Evolutionary conservation across 441 rosid genomes (phyloP).

Genomic region (Erodium moschatum): DNA sequence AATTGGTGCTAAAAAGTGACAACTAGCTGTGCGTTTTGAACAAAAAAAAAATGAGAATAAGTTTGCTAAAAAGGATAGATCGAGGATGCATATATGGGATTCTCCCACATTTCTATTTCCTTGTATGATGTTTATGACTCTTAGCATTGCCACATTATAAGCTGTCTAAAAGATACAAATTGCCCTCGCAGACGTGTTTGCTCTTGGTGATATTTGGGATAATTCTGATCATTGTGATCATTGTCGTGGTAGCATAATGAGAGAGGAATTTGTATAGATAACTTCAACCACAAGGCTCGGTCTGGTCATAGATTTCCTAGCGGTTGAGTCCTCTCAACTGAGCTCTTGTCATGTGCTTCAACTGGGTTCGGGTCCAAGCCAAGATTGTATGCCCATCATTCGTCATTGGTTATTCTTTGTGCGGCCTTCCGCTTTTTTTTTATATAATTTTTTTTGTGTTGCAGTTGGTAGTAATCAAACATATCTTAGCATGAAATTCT

Average conservation of each 20-base stretch:
- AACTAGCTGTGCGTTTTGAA: too few relatives aligned
- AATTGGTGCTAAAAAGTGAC: too few relatives aligned
- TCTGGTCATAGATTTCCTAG: too few relatives aligned
- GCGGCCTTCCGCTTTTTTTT: too few relatives aligned
- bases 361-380: neutral
- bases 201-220: conserved; percentile 87
- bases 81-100: too few relatives aligned
- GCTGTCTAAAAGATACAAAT: neutral
- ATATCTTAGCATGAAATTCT: too few relatives aligned
- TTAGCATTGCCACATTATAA: neutral
- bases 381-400: too few relatives aligned
- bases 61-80: too few relatives aligned
- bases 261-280: neutral
- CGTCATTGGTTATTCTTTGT: too few relatives aligned
- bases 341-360: neutral
- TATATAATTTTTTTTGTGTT: too few relatives aligned
- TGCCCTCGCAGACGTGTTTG: conserved; percentile 58
- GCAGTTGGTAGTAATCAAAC: too few relatives aligned
- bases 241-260: conserved; percentile 52
- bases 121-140: neutral
- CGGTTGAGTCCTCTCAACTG: neutral
- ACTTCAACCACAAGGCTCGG: neutral
- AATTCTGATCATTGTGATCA: conserved; percentile 64
- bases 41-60: too few relatives aligned
- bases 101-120: neutral